Percentiles rank a stretch among this genome's conserved stretches.
These are phyloP conservation scores for Pelargonium cotyledonis DNA, from an alignment of 441 rosid genomes.

Conservation along the genomic window DNA sequence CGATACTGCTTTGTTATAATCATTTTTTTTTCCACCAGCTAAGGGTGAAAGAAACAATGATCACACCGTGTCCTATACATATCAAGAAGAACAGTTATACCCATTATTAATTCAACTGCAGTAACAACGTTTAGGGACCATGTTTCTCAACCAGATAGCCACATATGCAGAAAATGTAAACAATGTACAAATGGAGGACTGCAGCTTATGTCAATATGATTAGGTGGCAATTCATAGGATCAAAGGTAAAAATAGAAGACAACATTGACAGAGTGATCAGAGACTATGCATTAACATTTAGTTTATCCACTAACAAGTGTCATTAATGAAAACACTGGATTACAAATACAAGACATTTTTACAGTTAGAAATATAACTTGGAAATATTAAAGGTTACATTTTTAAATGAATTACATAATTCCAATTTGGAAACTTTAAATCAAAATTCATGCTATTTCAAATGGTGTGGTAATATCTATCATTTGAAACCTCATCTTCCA, in stretches of 20 bases:
- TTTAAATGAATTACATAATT: no score
- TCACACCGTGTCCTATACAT: constrained; percentile 13
- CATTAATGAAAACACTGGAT: not conserved
- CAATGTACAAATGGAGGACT: constrained; percentile 1
- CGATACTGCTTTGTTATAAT: constrained; percentile 81
- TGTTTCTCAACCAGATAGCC: constrained; percentile 8
- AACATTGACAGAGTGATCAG: not conserved
- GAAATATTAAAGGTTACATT: not conserved
- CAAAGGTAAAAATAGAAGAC: not conserved
- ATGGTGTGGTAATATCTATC: no score
- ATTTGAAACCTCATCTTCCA: no score
- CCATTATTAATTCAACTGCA: not conserved
- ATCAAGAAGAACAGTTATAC: constrained; percentile 7
- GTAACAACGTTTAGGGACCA: constrained; percentile 7
- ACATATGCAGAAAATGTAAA: not conserved
- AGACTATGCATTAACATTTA: not conserved
- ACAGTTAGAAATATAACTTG: not conserved
- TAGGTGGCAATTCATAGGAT: not conserved
- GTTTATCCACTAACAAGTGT: not conserved
- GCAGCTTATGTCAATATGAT: not conserved
- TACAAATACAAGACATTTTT: not conserved
- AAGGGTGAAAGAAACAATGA: constrained; percentile 15
- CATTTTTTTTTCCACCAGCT: constrained; percentile 34
- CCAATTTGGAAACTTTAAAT: no score
- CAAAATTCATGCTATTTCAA: no score